phyloP scores from a whole-genome alignment of 257 asterid genomes.

The Misopates orontium region DNA sequence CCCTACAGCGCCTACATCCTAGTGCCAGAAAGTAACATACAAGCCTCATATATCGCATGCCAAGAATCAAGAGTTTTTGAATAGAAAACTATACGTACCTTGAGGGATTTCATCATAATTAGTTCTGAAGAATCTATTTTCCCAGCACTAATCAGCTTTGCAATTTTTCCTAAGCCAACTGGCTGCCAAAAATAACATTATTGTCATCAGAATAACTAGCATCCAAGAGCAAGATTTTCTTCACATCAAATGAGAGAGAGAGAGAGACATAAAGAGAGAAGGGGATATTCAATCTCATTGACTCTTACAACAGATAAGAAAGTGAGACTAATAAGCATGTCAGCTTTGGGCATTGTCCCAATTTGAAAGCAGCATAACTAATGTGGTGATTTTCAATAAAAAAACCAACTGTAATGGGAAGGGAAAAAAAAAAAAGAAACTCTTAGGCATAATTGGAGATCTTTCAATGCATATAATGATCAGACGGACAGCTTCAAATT shows the following conservation, averaged over 20 bases:
- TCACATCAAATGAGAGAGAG: neutral
- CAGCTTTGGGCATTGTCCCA: too few relatives aligned
- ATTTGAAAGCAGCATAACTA: too few relatives aligned
- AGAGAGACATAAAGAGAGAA: neutral
- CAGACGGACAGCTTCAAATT: too few relatives aligned
- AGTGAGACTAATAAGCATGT: too few relatives aligned
- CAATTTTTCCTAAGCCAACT: conserved; percentile 89
- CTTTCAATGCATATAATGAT: too few relatives aligned
- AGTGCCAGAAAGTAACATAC: neutral
- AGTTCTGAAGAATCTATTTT: conserved; percentile 93
- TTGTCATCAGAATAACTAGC: neutral
- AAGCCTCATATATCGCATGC: conserved; percentile 21
- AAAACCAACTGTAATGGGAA: neutral
- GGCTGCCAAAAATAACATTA: conserved; percentile 58
- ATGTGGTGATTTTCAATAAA: too few relatives aligned
- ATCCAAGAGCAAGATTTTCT: neutral
- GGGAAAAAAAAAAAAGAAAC: too few relatives aligned
- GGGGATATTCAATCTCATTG: neutral
- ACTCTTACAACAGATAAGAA: neutral
- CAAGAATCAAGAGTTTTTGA: conserved; percentile 16
- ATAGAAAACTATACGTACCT: conserved; percentile 40
- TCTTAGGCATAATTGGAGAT: too few relatives aligned
- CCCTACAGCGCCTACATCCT: conserved; percentile 69
- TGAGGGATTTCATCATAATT: conserved; percentile 91
- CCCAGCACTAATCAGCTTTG: conserved; percentile 89